Evolutionary conservation across 2,329 filamentous ascomycete genomes (phyloP).

Genomic region (Gaeumannomyces sp.): DNA sequence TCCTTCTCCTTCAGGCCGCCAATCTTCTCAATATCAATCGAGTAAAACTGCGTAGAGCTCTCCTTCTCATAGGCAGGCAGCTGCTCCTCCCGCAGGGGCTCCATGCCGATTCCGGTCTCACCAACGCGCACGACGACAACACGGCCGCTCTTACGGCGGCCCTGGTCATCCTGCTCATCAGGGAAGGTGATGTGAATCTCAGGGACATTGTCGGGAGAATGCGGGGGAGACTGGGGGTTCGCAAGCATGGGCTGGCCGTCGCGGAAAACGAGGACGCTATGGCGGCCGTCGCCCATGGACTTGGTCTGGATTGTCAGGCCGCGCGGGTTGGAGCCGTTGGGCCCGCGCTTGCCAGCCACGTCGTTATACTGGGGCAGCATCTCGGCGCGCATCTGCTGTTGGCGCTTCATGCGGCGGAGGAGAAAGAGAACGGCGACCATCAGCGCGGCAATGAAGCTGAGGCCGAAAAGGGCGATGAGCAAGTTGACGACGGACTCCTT

Average conservation of each 20-base stretch:
- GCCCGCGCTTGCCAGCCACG: constrained; percentile 32
- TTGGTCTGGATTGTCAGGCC: constrained; percentile 54
- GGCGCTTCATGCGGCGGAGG: constrained; percentile 58
- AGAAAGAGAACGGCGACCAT: constrained; percentile 64
- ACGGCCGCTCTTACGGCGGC: constrained; percentile 74
- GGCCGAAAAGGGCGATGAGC: constrained; percentile 70
- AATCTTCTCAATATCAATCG: constrained; percentile 89
- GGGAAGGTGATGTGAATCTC: constrained; percentile 99
- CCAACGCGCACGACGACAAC: constrained; percentile 90
- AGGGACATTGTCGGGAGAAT: constrained; percentile 76
- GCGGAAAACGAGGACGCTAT: constrained; percentile 72
- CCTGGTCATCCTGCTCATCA: constrained; percentile 82
- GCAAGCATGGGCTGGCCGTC: constrained; percentile 70
- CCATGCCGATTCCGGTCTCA: constrained; percentile 75
- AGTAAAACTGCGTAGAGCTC: constrained; percentile 75
- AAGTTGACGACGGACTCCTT: constrained; percentile 63
- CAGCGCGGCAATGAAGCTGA: constrained; percentile 67
- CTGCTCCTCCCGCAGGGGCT: constrained; percentile 71
- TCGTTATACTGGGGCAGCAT: constrained; percentile 60
- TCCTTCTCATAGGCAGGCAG: constrained; percentile 87
- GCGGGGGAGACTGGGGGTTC: constrained; percentile 67
- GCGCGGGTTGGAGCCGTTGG: constrained; percentile 40
- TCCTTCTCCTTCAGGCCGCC: constrained; percentile 92
- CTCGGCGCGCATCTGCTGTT: constrained; percentile 41
- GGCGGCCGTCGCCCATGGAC: constrained; percentile 38